A percentile compares a stretch with the other conserved stretches of the same genome.
These are phyloP conservation scores for Aspergillus fructus DNA, from an alignment of 2,329 filamentous ascomycete species.

Conservation along the genomic window DNA sequence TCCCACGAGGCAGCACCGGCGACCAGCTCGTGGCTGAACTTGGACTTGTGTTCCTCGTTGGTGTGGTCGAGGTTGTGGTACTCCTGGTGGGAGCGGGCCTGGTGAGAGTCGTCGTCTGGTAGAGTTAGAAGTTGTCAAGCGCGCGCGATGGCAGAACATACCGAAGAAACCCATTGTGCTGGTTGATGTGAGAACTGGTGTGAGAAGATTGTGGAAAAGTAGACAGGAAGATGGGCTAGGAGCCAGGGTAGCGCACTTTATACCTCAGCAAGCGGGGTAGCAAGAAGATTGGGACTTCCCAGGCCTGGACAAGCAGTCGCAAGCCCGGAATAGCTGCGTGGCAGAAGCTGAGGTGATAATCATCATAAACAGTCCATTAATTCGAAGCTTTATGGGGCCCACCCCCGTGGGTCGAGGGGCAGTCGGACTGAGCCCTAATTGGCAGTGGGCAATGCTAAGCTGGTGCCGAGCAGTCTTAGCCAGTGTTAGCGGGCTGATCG, in stretches of 20 bases:
- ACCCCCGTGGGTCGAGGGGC: neutral
- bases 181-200: neutral
- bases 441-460: neutral
- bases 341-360: neutral
- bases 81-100: slow-evolving; percentile 11
- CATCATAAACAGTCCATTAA: neutral
- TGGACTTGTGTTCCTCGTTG: slow-evolving; percentile 54
- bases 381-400: neutral
- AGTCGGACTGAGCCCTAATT: neutral
- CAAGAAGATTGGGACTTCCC: too few relatives aligned
- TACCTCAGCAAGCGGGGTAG: neutral
- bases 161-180: slow-evolving; percentile 20
- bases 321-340: too few relatives aligned
- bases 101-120: slow-evolving; percentile 10
- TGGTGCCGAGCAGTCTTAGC: neutral
- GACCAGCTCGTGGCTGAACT: slow-evolving; percentile 70
- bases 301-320: too few relatives aligned
- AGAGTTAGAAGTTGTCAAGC: neutral
- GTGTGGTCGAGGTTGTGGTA: slow-evolving; percentile 24
- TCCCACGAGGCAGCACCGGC: slow-evolving; percentile 75
- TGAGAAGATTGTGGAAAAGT: neutral
- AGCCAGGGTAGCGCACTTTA: neutral
- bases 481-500: neutral
- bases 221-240: too few relatives aligned
- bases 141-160: neutral